Percentiles rank a stretch among this genome's conserved stretches.
phyloP scores from a whole-genome alignment of 441 rosid genomes.

The Cnidoscolus chayamansa region DNA sequence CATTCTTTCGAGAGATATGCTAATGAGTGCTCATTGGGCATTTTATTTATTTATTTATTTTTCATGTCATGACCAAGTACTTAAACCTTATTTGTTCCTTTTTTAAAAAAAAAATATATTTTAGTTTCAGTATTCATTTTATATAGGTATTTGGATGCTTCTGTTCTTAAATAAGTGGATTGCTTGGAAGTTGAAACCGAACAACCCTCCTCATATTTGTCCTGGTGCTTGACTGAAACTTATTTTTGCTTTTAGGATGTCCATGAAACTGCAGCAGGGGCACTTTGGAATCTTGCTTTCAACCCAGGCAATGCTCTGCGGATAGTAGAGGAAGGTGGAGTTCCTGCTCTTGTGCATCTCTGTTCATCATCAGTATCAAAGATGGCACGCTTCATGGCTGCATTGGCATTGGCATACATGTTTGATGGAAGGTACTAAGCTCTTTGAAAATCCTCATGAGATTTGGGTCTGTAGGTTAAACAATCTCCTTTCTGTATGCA shows the following conservation, averaged over 20 bases:
- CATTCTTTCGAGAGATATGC: not conserved
- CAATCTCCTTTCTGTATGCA: not conserved
- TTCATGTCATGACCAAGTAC: not conserved
- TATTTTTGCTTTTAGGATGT: slow-evolving; percentile 62
- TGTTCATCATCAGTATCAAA: slow-evolving; percentile 80
- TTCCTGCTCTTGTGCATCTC: slow-evolving; percentile 80
- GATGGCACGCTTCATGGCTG: slow-evolving; percentile 99
- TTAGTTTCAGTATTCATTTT: not conserved
- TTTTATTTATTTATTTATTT: not conserved
- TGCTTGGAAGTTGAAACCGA: slow-evolving; percentile 8
- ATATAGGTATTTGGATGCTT: too few relatives aligned
- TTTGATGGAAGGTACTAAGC: slow-evolving; percentile 79
- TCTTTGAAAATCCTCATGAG: not conserved
- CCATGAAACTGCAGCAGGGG: slow-evolving; percentile 98
- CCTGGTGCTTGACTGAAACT: slow-evolving; percentile 7
- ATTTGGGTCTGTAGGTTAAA: slow-evolving; percentile 13
- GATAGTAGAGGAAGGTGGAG: slow-evolving; percentile 95
- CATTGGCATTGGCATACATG: slow-evolving; percentile 91
- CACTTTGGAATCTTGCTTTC: slow-evolving; percentile 98
- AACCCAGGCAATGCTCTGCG: slow-evolving; percentile 82
- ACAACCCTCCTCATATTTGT: not conserved
- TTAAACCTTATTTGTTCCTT: not conserved
- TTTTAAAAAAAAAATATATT: not conserved
- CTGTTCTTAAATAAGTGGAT: not conserved
- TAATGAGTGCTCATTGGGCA: not conserved